Evolutionary conservation across 805 yeast species (phyloP).

Genomic region (Myxozyma monticola): DNA sequence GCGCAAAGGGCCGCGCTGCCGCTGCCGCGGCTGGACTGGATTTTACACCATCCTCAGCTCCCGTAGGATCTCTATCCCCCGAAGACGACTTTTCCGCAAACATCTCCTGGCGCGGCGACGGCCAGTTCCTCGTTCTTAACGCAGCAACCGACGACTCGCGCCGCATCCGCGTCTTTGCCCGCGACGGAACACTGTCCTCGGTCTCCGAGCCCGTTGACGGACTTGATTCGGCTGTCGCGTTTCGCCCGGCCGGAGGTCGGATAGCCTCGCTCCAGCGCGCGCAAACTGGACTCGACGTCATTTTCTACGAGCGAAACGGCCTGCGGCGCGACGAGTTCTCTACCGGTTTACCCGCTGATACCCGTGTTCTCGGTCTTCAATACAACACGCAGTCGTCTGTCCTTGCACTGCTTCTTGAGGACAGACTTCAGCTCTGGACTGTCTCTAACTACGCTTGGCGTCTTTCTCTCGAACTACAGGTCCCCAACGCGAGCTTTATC

Average conservation of each 20-base stretch:
- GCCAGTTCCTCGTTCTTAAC: slow-evolving; percentile 72
- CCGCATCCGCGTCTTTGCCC: slow-evolving; percentile 76
- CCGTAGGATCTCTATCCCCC: slow-evolving; percentile 60
- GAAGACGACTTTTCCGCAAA: slow-evolving; percentile 52
- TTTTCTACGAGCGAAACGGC: slow-evolving; percentile 92
- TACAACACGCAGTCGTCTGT: slow-evolving; percentile 86
- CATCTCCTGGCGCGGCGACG: slow-evolving; percentile 95
- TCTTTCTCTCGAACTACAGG: slow-evolving; percentile 67
- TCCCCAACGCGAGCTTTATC: slow-evolving; percentile 37
- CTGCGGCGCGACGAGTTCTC: slow-evolving; percentile 84
- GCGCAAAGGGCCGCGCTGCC: slow-evolving; percentile 73
- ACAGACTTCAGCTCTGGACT: slow-evolving; percentile 83
- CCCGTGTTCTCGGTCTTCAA: slow-evolving; percentile 49
- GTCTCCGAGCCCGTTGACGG: slow-evolving; percentile 89
- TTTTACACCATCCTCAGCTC: slow-evolving; percentile 78
- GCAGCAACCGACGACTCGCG: slow-evolving; percentile 45
- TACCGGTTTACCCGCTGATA: slow-evolving; percentile 46
- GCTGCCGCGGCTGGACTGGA: slow-evolving; percentile 62
- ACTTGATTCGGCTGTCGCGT: slow-evolving; percentile 67
- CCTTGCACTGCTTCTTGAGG: slow-evolving; percentile 62
- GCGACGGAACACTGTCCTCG: slow-evolving; percentile 75
- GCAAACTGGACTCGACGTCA: slow-evolving; percentile 43
- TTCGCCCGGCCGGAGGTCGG: slow-evolving; percentile 90
- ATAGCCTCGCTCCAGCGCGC: slow-evolving; percentile 80
- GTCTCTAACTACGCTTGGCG: slow-evolving; percentile 95